Evolutionary conservation across 2,329 filamentous ascomycete genomes (phyloP).

Genomic region (Sporothrix dimorphospora): DNA sequence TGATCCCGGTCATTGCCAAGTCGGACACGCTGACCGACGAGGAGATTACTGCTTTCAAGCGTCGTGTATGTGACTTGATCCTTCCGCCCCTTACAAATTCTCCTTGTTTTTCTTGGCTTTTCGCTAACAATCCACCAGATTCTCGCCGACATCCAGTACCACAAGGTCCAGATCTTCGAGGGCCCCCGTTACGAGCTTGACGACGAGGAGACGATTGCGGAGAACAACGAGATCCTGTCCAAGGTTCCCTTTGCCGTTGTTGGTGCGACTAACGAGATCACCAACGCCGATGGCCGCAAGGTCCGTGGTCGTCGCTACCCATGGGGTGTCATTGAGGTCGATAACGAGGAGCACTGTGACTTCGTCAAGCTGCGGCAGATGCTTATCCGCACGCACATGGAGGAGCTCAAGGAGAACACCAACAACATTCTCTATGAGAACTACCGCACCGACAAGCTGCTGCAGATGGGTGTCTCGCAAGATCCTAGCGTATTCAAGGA

Average conservation of each 20-base stretch:
- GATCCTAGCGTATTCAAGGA: slow-evolving; percentile 99
- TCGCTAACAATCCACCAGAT: slow-evolving; percentile 62
- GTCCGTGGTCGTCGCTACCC: slow-evolving; percentile 95
- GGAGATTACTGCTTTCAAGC: slow-evolving; percentile 92
- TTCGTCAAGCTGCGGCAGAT: slow-evolving; percentile 99
- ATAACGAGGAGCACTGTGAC: slow-evolving; percentile 99
- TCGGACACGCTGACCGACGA: slow-evolving; percentile 97
- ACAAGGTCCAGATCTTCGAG: slow-evolving; percentile 98
- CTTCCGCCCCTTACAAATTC: neutral
- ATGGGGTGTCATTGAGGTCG: slow-evolving; percentile 98
- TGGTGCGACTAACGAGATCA: slow-evolving; percentile 93
- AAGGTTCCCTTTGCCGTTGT: slow-evolving; percentile 99
- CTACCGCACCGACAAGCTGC: slow-evolving; percentile 99
- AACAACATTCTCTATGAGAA: slow-evolving; percentile 97
- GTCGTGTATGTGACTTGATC: slow-evolving; percentile 82
- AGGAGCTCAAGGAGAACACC: slow-evolving; percentile 99
- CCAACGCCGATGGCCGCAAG: slow-evolving; percentile 87
- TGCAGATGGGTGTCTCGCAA: slow-evolving; percentile 96
- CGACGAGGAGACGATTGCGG: slow-evolving; percentile 98
- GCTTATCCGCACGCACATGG: slow-evolving; percentile 99
- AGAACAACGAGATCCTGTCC: slow-evolving; percentile 99
- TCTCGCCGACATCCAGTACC: slow-evolving; percentile 92
- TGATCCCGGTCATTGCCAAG: slow-evolving; percentile 99
- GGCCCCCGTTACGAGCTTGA: slow-evolving; percentile 97
- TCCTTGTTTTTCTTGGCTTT: neutral